Percentiles rank a stretch among this genome's conserved stretches.
These are phyloP conservation scores for Naegleria lovaniensis DNA, from an alignment of 208 protist species.

Conservation along the genomic window DNA sequence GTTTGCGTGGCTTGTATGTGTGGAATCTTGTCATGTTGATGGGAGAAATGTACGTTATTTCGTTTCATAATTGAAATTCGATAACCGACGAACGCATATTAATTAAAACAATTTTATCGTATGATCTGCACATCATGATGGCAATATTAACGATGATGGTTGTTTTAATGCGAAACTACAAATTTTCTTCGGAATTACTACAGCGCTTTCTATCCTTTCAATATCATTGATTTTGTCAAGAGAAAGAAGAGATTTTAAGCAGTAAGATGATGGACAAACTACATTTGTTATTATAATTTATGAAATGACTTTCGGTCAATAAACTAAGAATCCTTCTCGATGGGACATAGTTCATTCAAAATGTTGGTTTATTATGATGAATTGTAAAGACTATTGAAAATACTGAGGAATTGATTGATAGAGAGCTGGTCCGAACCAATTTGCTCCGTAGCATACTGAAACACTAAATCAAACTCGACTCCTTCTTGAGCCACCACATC, in stretches of 20 bases:
- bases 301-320: neutral
- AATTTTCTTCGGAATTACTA: neutral
- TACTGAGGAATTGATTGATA: neutral
- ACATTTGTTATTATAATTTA: neutral
- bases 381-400: neutral
- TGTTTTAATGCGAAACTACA: neutral
- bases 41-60: neutral
- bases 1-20: neutral
- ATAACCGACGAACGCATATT: too few relatives aligned
- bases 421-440: neutral
- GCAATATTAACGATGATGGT: neutral
- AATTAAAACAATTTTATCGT: too few relatives aligned
- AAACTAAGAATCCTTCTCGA: neutral
- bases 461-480: neutral
- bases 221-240: neutral
- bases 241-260: neutral
- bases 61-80: neutral
- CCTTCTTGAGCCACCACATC: neutral
- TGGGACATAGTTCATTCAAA: too few relatives aligned
- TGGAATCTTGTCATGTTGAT: neutral
- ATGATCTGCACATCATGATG: too few relatives aligned
- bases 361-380: neutral
- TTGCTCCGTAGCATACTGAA: neutral
- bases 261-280: neutral
- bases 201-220: neutral